Evolutionary conservation across 2,329 filamentous ascomycete species (phyloP), one percentile per base, ranked within the genome.

Genomic region (Mollisiaceae sp.): DNA sequence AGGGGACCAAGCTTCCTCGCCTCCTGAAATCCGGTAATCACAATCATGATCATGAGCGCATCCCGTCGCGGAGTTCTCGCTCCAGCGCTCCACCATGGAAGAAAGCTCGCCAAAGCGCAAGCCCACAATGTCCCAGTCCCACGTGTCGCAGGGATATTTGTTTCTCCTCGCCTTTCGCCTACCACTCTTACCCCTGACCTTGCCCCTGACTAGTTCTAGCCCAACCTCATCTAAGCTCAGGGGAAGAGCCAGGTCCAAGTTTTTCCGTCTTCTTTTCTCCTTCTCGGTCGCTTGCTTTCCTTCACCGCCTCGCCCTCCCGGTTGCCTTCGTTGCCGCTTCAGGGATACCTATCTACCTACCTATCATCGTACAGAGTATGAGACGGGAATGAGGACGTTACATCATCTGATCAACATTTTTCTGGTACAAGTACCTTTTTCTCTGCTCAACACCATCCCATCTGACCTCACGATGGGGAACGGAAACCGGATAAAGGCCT

Each of bases 101-200:
- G n/a, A 32, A 32, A 32, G 8, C 45, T 50, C 45, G 20, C 45
- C 8, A 24, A 24, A 22, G 11, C 22, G 8, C 15, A 47, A 18
- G 15, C n/a, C n/a, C n/a, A n/a, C 18, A 22, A 4, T n/a, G 12
- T 22, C 43, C 27, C 27, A 32, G n/a, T 20, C 2, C 50, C 50
- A 54, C 50, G 50, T 54, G 50, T 18, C 15, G 27, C 50, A 54
- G n/a, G 50, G 50, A 54, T 50, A 41, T 2, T 43, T 43, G 6
- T 43, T 15, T 18, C 15, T 6, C 41, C 18, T 43, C 15, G 41
- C 41, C 41, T 6, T n/a, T n/a, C 14, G 45, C 12, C 20, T 32
- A 32, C 27, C 27, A 32, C 6, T 32, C 27, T 32, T 32, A 32
- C 27, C 27, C 45, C 8, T 50, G 45, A 9, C 45, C 45, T 50